These are phyloP conservation scores for Xanthoparmelia taractica DNA, from an alignment of 495 filamentous ascomycete genomes.

Conservation along the genomic window DNA sequence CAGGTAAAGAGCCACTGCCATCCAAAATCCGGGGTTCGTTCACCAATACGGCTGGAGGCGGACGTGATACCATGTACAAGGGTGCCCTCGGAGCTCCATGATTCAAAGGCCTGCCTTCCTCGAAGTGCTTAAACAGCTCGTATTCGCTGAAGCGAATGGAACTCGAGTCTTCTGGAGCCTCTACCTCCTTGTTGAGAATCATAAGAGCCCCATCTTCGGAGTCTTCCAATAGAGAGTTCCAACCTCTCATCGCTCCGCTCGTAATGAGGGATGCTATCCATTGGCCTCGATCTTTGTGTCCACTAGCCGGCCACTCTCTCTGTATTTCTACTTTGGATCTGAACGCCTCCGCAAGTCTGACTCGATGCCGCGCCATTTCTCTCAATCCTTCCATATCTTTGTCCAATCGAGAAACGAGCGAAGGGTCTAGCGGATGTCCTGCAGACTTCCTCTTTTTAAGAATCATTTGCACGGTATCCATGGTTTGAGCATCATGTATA, in stretches of 20 bases:
- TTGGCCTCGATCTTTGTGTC: constrained; percentile 3
- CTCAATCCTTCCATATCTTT: background rate
- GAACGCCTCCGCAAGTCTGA: background rate
- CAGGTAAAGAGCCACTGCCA: too few species aligned
- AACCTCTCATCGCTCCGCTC: constrained; percentile 2
- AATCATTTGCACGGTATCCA: background rate
- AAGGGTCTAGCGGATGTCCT: background rate
- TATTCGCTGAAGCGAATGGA: background rate
- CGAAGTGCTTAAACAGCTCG: constrained; percentile 4
- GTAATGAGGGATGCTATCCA: constrained; percentile 13
- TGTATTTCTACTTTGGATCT: background rate
- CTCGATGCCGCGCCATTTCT: background rate
- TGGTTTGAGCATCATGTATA: background rate
- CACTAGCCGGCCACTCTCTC: background rate
- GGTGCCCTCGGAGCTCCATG: background rate
- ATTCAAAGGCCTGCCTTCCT: constrained; percentile 1
- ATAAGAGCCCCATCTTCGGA: too few species aligned
- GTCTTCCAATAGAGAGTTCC: constrained; percentile 1
- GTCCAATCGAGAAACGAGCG: background rate
- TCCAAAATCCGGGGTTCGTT: too few species aligned
- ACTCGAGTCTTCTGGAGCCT: background rate
- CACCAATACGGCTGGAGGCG: background rate
- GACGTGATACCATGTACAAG: background rate
- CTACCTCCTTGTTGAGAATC: too few species aligned
- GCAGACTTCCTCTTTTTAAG: background rate